Percentiles rank a stretch among this genome's conserved stretches.
Conservation (phyloP, 495 filamentous ascomycete species). For the Hypoxylon intermedium region DNA sequence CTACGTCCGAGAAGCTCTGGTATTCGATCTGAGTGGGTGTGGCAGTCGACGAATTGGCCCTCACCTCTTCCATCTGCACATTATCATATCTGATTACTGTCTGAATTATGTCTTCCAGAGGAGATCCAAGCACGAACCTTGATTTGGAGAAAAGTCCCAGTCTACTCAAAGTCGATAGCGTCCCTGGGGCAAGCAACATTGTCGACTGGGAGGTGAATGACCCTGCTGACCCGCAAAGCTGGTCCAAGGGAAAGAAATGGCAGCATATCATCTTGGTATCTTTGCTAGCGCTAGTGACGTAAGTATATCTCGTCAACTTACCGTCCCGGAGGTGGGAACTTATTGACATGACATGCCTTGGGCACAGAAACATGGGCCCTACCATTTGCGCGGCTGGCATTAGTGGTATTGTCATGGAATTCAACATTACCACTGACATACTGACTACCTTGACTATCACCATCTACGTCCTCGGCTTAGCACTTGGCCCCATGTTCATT, state of each 20-base stretch:
- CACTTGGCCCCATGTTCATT: constrained; percentile 57
- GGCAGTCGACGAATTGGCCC: not conserved
- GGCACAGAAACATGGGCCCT: constrained; percentile 5
- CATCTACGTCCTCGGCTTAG: constrained; percentile 66
- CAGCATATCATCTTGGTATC: constrained; percentile 23
- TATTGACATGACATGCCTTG: not conserved
- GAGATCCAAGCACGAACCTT: not conserved
- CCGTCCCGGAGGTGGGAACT: not conserved
- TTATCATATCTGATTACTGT: not conserved
- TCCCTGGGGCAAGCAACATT: constrained; percentile 10
- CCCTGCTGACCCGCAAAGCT: constrained; percentile 55
- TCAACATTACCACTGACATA: constrained; percentile 41
- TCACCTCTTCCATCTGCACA: not conserved
- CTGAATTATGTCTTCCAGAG: not conserved
- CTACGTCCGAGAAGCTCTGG: not conserved
- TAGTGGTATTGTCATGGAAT: constrained; percentile 50
- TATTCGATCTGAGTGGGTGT: not conserved
- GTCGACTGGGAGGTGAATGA: constrained; percentile 63
- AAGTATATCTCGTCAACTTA: constrained; percentile 2
- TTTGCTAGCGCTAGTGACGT: constrained; percentile 28
- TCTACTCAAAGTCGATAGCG: not conserved
- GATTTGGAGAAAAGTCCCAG: not conserved
- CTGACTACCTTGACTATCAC: constrained; percentile 58
- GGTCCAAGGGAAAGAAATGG: constrained; percentile 17
- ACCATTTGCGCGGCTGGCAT: constrained; percentile 63